Evolutionary conservation across 2,329 filamentous ascomycete genomes (phyloP).

Genomic region (Phaeosphaeriaceae sp.): DNA sequence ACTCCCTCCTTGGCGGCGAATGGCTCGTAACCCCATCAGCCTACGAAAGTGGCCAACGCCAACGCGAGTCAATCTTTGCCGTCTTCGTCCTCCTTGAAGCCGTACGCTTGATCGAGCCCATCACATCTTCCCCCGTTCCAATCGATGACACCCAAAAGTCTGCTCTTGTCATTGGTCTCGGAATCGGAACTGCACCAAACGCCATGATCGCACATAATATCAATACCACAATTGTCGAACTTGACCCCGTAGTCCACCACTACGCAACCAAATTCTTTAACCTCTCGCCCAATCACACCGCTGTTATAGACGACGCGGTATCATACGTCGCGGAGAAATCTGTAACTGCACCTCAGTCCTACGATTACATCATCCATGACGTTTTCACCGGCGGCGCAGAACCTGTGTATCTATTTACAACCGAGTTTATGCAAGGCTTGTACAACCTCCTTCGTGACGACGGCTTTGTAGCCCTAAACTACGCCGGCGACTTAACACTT

Average conservation of each 20-base stretch:
- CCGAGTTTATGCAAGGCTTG: conserved; percentile 79
- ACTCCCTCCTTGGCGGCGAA: conserved; percentile 90
- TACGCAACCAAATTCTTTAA: conserved; percentile 85
- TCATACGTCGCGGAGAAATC: conserved; percentile 66
- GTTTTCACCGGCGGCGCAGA: conserved; percentile 97
- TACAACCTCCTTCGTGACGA: conserved; percentile 73
- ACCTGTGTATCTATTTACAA: conserved; percentile 84
- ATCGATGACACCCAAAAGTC: conserved; percentile 71
- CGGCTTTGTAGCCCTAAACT: conserved; percentile 93
- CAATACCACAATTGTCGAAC: conserved; percentile 91
- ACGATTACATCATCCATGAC: conserved; percentile 95
- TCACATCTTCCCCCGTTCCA: conserved; percentile 11
- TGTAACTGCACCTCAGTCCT: conserved; percentile 55
- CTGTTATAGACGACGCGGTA: conserved; percentile 83
- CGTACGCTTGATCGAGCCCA: conserved; percentile 74
- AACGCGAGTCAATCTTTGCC: conserved; percentile 88
- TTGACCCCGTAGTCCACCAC: conserved; percentile 86
- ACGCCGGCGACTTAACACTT: conserved; percentile 84
- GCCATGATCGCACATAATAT: conserved; percentile 88
- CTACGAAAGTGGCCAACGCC: conserved; percentile 52
- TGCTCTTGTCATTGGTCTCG: conserved; percentile 88
- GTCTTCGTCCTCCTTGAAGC: conserved; percentile 97
- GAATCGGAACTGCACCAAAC: conserved; percentile 88
- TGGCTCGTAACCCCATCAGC: conserved; percentile 69
- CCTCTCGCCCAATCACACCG: conserved; percentile 76